Base-by-base conservation (phyloP, 805 yeast genomes). In the Candida coleopterorum region DNA sequence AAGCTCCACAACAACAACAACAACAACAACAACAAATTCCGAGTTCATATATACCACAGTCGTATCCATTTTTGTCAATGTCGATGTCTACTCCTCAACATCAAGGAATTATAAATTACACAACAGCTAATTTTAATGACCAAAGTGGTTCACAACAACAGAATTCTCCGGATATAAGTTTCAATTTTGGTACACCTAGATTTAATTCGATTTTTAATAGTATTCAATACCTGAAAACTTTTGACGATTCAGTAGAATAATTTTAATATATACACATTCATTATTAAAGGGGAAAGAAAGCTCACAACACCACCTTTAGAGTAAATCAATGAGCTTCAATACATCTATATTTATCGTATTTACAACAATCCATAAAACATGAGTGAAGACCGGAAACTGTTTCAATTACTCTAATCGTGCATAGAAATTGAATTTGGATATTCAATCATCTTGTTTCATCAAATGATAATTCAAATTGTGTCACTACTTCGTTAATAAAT, bases 71-170 rank as follows among this genome's bases (percentile, higher is more conserved):
- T n/a, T 6, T 35, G 8, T 29, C 56, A 62, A 62, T 61, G 64
- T 52, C 60, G 56, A 62, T 66, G 68, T 64, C 70, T 34, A 66
- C 72, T 5, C 72, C 72, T 4, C 68, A 62, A 38, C 69, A 62
- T 41, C 63, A 55, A 23, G 50, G 48, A 35, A 44, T 59, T 5
- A 34, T 52, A 12, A 47, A 52, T 38, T 60, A 56, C 39, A 41
- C 42, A 14, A 49, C 5, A 4, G 14, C 26, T 5, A 32, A 15
- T 22, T 23, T 22, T 16, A 25, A 23, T 22, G 34, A 32, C 9
- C 18, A 9, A 4, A 15, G 14, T 16, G 10, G 10, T 17, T 17
- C 10, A 3, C 22, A 22, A 21, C 7, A 12, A 5, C n/a, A n/a
- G n/a, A n/a, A n/a, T n/a, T 12, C 34, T 4, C 34, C 27, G 6